Conservation (phyloP, 1,139 yeast species). For the Nadsonia commutata region DNA sequence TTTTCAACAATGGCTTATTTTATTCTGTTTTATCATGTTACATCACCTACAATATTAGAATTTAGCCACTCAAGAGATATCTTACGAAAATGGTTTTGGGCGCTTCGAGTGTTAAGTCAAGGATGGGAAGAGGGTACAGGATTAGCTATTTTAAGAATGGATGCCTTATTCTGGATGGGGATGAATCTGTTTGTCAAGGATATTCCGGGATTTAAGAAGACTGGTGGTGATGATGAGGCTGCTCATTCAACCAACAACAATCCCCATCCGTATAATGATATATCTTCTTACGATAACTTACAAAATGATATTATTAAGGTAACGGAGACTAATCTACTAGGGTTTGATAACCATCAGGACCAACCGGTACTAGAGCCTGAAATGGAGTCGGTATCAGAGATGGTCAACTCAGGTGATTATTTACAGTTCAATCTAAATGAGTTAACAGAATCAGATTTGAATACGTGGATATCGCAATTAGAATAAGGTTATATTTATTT, state of each 20-base stretch:
- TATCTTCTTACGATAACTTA: too few species aligned
- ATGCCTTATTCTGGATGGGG: conserved; percentile 22
- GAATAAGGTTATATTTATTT: too few species aligned
- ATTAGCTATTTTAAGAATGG: conserved; percentile 22
- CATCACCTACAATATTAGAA: conserved; percentile 19
- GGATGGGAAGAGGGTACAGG: conserved; percentile 27
- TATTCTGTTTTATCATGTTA: conserved; percentile 21
- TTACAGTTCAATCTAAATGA: neutral
- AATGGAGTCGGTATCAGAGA: too few species aligned
- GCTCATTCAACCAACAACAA: too few species aligned
- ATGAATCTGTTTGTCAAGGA: conserved; percentile 10
- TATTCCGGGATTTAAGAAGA: neutral
- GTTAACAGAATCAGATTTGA: neutral
- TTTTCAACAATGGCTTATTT: conserved; percentile 23
- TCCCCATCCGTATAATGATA: too few species aligned
- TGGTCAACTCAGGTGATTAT: neutral
- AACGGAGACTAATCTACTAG: neutral
- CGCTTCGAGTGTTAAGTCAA: conserved; percentile 16
- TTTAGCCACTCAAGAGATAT: conserved; percentile 17
- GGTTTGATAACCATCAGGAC: neutral
- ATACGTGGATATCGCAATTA: neutral
- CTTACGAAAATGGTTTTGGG: conserved; percentile 22
- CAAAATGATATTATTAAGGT: too few species aligned
- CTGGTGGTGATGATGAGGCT: neutral
- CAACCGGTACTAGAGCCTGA: too few species aligned